A percentile compares a stretch with the other conserved stretches of the same genome.
Evolutionary conservation across 208 protist species (phyloP).

Genomic region (Leishmania tropica): DNA sequence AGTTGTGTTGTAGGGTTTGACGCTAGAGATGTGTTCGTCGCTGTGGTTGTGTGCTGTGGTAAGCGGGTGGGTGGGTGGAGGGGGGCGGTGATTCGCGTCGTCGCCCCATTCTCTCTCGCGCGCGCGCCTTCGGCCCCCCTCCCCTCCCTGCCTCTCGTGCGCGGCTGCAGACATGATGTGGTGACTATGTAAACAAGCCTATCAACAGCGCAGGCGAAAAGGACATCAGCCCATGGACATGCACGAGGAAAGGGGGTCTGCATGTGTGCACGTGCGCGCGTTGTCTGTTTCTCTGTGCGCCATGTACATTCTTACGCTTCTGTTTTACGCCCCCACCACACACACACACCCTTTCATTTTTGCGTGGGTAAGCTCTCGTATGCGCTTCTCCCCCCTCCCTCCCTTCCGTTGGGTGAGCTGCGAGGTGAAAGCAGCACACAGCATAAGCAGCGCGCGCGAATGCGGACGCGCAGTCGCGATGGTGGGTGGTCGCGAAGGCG

Average conservation of each 20-base stretch:
- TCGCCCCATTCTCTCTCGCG: not conserved
- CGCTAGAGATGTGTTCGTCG: not conserved
- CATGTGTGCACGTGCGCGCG: not conserved
- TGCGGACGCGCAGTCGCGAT: not conserved
- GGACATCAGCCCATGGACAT: no score
- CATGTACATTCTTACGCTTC: not conserved
- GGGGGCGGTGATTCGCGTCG: not conserved
- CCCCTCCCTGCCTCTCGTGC: not conserved
- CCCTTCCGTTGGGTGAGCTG: not conserved
- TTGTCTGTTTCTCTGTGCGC: not conserved
- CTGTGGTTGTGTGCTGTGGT: not conserved
- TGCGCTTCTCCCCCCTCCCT: not conserved
- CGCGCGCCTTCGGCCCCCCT: not conserved
- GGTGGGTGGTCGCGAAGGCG: not conserved
- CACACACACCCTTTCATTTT: not conserved
- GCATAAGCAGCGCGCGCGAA: not conserved
- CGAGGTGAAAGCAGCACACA: not conserved
- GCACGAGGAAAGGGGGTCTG: not conserved
- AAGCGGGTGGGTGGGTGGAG: not conserved
- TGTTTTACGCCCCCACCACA: not conserved
- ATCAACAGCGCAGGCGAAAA: not conserved
- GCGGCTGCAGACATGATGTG: not conserved
- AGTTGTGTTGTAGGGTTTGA: not conserved
- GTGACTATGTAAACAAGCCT: constrained; percentile 6
- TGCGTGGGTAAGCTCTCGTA: not conserved